phyloP scores from a whole-genome alignment of 177 flowering plant species.

The Vitis hybrid region DNA sequence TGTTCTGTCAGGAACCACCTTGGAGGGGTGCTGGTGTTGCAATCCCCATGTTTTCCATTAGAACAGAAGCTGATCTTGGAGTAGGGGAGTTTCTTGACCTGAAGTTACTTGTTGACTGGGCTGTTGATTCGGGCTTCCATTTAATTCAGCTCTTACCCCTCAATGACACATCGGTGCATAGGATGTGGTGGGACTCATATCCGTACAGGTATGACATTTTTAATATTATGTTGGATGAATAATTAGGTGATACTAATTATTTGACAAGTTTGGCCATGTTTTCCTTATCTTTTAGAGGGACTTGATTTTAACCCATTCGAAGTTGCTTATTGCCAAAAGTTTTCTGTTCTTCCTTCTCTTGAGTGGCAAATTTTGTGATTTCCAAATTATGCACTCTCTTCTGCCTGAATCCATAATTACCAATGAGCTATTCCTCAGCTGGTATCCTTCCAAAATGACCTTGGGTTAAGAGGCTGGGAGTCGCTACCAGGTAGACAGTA shows the following conservation, averaged over 20 bases:
- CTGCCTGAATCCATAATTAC: too few relatives aligned
- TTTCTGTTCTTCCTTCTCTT: too few relatives aligned
- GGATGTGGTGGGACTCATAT: conserved; percentile 99
- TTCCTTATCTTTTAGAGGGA: background rate
- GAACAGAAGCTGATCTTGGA: conserved; percentile 91
- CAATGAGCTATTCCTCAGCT: too few relatives aligned
- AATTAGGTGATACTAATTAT: background rate
- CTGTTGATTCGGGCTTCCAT: conserved; percentile 89
- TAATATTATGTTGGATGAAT: background rate
- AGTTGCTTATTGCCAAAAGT: background rate
- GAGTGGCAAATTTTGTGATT: too few relatives aligned
- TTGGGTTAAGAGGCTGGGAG: too few relatives aligned
- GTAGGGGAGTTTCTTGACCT: conserved; percentile 98
- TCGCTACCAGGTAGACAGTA: too few relatives aligned
- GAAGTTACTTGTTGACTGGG: conserved; percentile 91
- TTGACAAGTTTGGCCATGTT: background rate
- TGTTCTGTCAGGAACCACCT: conserved; percentile 68
- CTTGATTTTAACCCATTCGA: background rate
- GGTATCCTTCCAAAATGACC: too few relatives aligned
- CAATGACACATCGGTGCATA: conserved; percentile 93
- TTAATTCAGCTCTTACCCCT: conserved; percentile 97
- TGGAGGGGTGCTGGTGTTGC: conserved; percentile 99
- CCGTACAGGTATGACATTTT: conserved; percentile 79
- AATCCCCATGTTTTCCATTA: conserved; percentile 87
- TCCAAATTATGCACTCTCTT: too few relatives aligned